A percentile compares a stretch with the other conserved stretches of the same genome.
phyloP scores from a whole-genome alignment of 2,329 filamentous ascomycete genomes.

The Ceratocystis ficicola region DNA sequence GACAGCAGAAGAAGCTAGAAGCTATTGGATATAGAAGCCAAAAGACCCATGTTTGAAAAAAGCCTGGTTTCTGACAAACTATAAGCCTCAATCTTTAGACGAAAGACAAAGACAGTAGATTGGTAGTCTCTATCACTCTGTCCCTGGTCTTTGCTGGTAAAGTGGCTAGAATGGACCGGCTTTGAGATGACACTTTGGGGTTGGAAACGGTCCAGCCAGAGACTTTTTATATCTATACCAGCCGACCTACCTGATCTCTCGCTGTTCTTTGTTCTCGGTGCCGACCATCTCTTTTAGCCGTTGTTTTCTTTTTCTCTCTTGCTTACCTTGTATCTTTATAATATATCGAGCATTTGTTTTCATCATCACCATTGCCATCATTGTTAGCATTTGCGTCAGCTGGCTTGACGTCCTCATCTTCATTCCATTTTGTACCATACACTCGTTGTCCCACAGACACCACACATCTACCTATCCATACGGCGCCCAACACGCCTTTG shows the following conservation, averaged over 20 bases:
- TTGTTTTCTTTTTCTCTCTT: slow-evolving; percentile 5
- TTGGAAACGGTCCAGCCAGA: not conserved
- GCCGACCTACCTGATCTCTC: not conserved
- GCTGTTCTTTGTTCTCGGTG: not conserved
- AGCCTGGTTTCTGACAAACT: too few species aligned
- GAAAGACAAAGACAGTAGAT: not conserved
- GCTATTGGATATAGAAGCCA: too few species aligned
- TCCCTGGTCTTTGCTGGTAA: not conserved
- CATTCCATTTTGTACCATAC: not conserved
- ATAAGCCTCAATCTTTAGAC: not conserved
- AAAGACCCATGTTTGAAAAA: too few species aligned
- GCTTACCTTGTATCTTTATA: not conserved
- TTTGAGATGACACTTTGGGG: not conserved
- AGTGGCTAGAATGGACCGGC: not conserved
- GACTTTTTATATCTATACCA: not conserved
- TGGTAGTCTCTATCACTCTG: not conserved
- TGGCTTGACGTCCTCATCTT: slow-evolving; percentile 16
- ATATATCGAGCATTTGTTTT: slow-evolving; percentile 1
- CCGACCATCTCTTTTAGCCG: not conserved
- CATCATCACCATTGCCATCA: not conserved
- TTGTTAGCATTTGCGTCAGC: slow-evolving; percentile 12
- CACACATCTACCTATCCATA: not conserved
- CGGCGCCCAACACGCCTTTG: not conserved
- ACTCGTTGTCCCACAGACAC: not conserved
- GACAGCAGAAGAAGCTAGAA: not conserved